These are phyloP conservation scores for Salvia rosmarinus DNA, from an alignment of 257 asterid species.

Conservation along the genomic window DNA sequence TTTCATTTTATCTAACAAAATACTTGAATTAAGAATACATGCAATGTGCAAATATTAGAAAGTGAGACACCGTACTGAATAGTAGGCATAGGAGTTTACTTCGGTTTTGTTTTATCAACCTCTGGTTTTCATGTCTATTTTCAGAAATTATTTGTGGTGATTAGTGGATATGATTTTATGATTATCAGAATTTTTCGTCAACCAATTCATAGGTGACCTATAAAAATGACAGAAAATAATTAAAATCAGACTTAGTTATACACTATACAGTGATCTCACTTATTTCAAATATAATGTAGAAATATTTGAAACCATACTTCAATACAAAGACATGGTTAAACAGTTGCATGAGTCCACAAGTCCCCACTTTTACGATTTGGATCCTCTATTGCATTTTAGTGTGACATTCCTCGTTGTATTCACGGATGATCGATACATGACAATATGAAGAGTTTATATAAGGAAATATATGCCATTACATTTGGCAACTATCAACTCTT, in stretches of 20 bases:
- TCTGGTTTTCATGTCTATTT: conserved; percentile 34
- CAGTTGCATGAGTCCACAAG: not conserved
- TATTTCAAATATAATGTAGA: too few relatives aligned
- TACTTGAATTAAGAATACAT: conserved; percentile 38
- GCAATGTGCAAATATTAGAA: conserved; percentile 9
- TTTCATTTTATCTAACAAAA: too few relatives aligned
- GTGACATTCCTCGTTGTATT: too few relatives aligned
- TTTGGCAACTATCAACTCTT: too few relatives aligned
- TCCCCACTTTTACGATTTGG: too few relatives aligned
- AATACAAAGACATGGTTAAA: not conserved
- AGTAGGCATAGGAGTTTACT: conserved; percentile 33
- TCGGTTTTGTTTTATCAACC: conserved; percentile 19
- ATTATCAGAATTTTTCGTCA: not conserved
- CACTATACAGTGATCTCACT: too few relatives aligned
- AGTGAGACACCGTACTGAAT: conserved; percentile 26
- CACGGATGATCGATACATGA: too few relatives aligned
- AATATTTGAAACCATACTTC: too few relatives aligned
- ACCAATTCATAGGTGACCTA: too few relatives aligned
- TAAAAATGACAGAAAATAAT: not conserved
- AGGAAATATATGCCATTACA: too few relatives aligned
- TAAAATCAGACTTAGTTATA: not conserved
- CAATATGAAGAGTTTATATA: too few relatives aligned
- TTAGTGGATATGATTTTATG: not conserved
- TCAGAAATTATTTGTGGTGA: conserved; percentile 24
- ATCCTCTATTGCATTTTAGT: too few relatives aligned